Percentiles rank a stretch among this genome's conserved stretches.
Conservation (phyloP, 202 grass and related monocot species). For the Setaria italica region DNA sequence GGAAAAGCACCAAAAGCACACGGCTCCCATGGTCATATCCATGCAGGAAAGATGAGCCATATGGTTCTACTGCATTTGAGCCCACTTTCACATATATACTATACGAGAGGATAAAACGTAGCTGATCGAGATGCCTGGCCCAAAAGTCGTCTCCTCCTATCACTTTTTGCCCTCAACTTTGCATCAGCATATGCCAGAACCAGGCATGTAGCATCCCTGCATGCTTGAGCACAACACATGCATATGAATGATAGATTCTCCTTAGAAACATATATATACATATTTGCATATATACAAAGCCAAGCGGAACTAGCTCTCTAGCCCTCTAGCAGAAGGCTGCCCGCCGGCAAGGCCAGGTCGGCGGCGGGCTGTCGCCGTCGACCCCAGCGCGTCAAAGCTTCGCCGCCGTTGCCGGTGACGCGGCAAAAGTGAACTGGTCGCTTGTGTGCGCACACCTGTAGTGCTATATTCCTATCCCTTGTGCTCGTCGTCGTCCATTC, state of each 20-base stretch:
- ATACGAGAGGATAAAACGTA: constrained; percentile 13
- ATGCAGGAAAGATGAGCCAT: not conserved
- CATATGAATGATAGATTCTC: not conserved
- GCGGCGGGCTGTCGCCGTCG: not conserved
- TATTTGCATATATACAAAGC: not conserved
- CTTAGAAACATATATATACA: not conserved
- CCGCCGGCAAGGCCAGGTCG: not conserved
- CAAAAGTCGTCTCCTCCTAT: not conserved
- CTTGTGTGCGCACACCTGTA: not conserved
- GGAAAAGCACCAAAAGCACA: not conserved
- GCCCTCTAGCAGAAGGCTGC: not conserved
- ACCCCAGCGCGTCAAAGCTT: constrained; percentile 22
- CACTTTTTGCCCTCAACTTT: not conserved
- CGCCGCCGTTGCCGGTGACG: constrained; percentile 35
- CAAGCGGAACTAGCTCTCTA: not conserved
- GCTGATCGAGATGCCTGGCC: not conserved
- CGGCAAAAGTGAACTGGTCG: constrained; percentile 33
- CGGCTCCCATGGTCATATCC: not conserved
- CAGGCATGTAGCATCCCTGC: not conserved
- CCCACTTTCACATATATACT: not conserved
- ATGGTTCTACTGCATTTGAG: constrained; percentile 15
- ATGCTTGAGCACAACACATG: not conserved
- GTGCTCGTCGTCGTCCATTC: constrained; percentile 4
- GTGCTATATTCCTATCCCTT: not conserved
- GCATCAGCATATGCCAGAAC: not conserved